Conservation (phyloP, 2,329 filamentous ascomycete species). For the Paecilomyces niveus region DNA sequence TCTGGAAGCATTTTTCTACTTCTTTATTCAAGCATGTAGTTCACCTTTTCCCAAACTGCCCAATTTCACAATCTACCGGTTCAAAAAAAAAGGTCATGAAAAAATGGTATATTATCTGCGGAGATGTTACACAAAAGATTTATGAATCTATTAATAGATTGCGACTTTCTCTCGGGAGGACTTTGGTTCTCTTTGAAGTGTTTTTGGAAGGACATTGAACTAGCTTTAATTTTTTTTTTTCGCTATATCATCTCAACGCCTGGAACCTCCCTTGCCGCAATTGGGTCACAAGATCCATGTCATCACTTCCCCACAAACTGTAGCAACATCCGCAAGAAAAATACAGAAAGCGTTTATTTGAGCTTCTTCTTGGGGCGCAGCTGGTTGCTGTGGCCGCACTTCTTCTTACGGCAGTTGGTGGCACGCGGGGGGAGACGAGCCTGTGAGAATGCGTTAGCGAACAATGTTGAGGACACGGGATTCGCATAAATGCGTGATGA, state of each 20-base stretch:
- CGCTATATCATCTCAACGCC: slow-evolving; percentile 34
- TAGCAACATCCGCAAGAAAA: slow-evolving; percentile 27
- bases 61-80: neutral
- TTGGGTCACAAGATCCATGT: slow-evolving; percentile 22
- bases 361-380: slow-evolving; percentile 99
- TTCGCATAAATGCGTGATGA: neutral
- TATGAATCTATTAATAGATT: slow-evolving; percentile 24
- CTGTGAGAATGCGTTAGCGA: slow-evolving; percentile 21
- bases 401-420: slow-evolving; percentile 99
- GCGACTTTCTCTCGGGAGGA: slow-evolving; percentile 18
- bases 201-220: slow-evolving; percentile 18
- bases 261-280: slow-evolving; percentile 29
- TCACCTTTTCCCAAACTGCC: slow-evolving; percentile 4
- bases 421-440: slow-evolving; percentile 91
- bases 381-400: slow-evolving; percentile 99
- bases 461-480: neutral
- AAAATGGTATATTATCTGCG: neutral
- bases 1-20: slow-evolving; percentile 13
- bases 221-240: slow-evolving; percentile 21
- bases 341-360: slow-evolving; percentile 54
- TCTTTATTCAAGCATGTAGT: neutral
- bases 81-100: slow-evolving; percentile 7
- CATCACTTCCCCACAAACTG: slow-evolving; percentile 25
- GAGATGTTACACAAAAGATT: slow-evolving; percentile 19
- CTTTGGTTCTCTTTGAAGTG: neutral